Conservation (phyloP, 352 stramenopile genomes). For the Phytopythium vexans region DNA sequence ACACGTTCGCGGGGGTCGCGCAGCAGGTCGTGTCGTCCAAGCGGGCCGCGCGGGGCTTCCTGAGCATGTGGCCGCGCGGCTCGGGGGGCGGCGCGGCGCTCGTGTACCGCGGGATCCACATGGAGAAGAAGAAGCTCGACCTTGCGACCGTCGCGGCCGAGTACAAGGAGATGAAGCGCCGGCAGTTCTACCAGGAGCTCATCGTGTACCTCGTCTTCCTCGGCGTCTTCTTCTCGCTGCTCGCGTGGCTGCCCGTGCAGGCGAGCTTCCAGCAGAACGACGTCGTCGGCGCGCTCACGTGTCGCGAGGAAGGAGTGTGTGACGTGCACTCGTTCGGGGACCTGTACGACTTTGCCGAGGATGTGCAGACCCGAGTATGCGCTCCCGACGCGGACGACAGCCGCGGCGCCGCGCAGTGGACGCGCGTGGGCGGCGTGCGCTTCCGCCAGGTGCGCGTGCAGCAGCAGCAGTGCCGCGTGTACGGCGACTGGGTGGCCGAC, state of each 20-base stretch:
- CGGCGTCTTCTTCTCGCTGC: constrained; percentile 69
- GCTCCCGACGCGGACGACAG: constrained; percentile 23
- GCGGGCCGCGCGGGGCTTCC: constrained; percentile 64
- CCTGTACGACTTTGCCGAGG: constrained; percentile 73
- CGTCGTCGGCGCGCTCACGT: constrained; percentile 73
- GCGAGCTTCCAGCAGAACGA: constrained; percentile 86
- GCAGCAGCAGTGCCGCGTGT: constrained; percentile 63
- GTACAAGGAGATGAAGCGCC: constrained; percentile 87
- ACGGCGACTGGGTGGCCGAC: constrained; percentile 49
- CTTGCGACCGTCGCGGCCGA: constrained; percentile 66
- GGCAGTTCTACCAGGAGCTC: constrained; percentile 87
- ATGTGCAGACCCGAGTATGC: constrained; percentile 54
- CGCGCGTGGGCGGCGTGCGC: constrained; percentile 69
- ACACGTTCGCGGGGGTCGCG: constrained; percentile 70
- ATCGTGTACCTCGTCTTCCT: constrained; percentile 84
- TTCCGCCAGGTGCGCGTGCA: constrained; percentile 84
- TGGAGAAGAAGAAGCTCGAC: constrained; percentile 90
- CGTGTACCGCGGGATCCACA: constrained; percentile 82
- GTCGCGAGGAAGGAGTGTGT: constrained; percentile 75
- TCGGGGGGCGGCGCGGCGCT: constrained; percentile 22
- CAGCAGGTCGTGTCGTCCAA: constrained; percentile 70
- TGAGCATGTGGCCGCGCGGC: constrained; percentile 73
- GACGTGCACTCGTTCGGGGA: constrained; percentile 72
- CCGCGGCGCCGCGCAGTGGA: constrained; percentile 55
- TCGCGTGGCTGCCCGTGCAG: constrained; percentile 76